These are phyloP conservation scores for Avena atlantica DNA, from an alignment of 176 grass and related monocot species.

Conservation along the genomic window DNA sequence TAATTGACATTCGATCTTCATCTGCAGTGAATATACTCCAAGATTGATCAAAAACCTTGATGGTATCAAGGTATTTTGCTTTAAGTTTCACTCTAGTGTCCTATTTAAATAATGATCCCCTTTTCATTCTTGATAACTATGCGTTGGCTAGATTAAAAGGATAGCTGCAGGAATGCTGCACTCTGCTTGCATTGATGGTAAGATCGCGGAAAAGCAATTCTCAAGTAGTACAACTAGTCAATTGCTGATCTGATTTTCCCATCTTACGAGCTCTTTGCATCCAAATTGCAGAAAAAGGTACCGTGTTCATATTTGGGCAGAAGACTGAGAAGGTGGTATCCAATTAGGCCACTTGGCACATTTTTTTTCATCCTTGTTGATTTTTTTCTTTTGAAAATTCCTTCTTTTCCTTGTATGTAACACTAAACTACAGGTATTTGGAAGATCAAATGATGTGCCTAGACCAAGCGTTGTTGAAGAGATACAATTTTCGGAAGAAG, in stretches of 20 bases:
- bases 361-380: conserved; percentile 18
- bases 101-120: conserved; percentile 5
- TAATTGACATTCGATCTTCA: conserved; percentile 46
- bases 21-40: conserved; percentile 96
- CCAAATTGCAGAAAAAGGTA: conserved; percentile 79
- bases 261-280: conserved; percentile 40
- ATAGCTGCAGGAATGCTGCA: conserved; percentile 95
- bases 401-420: conserved; percentile 42
- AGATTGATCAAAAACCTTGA: conserved; percentile 89
- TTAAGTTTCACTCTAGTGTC: conserved; percentile 28
- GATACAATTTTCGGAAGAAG: conserved; percentile 71
- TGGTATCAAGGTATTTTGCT: conserved; percentile 72
- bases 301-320: conserved; percentile 85
- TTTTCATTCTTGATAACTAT: conserved; percentile 37
- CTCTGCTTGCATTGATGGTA: conserved; percentile 92
- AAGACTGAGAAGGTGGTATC: conserved; percentile 78
- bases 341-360: conserved; percentile 27
- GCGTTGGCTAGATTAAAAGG: conserved; percentile 70
- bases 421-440: conserved; percentile 65
- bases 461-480: conserved; percentile 73
- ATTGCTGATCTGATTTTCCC: neutral
- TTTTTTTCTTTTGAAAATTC: neutral
- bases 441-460: conserved; percentile 67
- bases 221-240: conserved; percentile 26
- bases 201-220: conserved; percentile 34